phyloP scores from a whole-genome alignment of 2,329 filamentous ascomycete species.

The Phialocephala subalpina region DNA sequence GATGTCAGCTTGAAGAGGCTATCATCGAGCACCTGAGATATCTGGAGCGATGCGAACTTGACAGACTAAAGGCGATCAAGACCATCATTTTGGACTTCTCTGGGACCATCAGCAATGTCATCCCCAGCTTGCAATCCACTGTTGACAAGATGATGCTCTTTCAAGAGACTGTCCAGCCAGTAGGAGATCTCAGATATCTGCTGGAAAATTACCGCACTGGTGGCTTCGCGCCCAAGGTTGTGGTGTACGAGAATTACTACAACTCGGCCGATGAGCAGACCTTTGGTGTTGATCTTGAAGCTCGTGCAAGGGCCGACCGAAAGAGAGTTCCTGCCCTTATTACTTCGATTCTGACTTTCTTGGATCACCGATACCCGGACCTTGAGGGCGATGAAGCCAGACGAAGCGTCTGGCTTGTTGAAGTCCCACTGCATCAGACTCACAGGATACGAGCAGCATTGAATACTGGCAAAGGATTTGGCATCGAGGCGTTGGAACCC shows the following conservation, averaged over 20 bases:
- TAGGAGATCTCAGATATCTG: slow-evolving; percentile 89
- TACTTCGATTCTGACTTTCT: slow-evolving; percentile 91
- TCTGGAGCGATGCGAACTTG: slow-evolving; percentile 95
- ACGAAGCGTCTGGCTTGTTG: slow-evolving; percentile 91
- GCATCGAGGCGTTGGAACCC: slow-evolving; percentile 79
- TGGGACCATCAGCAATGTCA: slow-evolving; percentile 96
- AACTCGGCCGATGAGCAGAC: slow-evolving; percentile 97
- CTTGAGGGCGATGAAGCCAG: slow-evolving; percentile 95
- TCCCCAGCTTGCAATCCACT: slow-evolving; percentile 92
- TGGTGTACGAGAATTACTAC: slow-evolving; percentile 98
- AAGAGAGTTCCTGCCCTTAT: slow-evolving; percentile 94
- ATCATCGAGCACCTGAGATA: slow-evolving; percentile 94
- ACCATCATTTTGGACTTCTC: slow-evolving; percentile 98
- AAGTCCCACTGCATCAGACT: slow-evolving; percentile 84
- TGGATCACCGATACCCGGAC: slow-evolving; percentile 97
- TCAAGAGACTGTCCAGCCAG: slow-evolving; percentile 97
- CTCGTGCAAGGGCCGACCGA: slow-evolving; percentile 88
- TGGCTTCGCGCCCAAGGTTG: slow-evolving; percentile 87
- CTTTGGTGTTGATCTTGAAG: slow-evolving; percentile 97
- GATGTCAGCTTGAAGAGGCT: slow-evolving; percentile 94
- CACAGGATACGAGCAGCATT: slow-evolving; percentile 84
- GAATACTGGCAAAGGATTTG: slow-evolving; percentile 86
- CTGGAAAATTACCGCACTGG: slow-evolving; percentile 97
- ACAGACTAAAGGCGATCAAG: slow-evolving; percentile 97
- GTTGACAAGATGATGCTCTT: slow-evolving; percentile 99